Evolutionary conservation across 176 grass and related monocot species (phyloP).

Genomic region (Tuctoria greenei): DNA sequence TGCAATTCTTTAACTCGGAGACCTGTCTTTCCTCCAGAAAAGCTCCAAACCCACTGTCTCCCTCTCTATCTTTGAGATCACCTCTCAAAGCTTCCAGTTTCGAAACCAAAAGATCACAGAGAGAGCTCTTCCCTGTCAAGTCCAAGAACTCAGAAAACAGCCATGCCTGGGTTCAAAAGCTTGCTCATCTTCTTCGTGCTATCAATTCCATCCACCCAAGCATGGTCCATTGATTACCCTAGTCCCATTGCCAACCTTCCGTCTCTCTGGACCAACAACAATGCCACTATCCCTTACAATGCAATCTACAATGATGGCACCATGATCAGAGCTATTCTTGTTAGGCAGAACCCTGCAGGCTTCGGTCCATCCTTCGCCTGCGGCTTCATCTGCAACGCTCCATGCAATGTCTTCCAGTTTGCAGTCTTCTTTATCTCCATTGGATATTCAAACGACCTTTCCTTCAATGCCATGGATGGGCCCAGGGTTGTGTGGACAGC

Average conservation of each 20-base stretch:
- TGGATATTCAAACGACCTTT: not conserved
- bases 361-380: slow-evolving; percentile 45
- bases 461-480: not conserved
- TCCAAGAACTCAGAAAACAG: slow-evolving; percentile 26
- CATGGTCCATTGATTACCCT: slow-evolving; percentile 54
- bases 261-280: slow-evolving; percentile 44
- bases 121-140: slow-evolving; percentile 18
- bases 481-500: slow-evolving; percentile 58
- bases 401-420: slow-evolving; percentile 53
- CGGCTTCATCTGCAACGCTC: slow-evolving; percentile 50
- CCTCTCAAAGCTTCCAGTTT: slow-evolving; percentile 9
- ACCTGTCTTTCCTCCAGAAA: slow-evolving; percentile 29
- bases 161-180: slow-evolving; percentile 31
- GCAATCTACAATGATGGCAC: slow-evolving; percentile 14
- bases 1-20: slow-evolving; percentile 22
- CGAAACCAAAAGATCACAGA: slow-evolving; percentile 30
- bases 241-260: slow-evolving; percentile 49
- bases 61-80: not conserved
- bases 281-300: slow-evolving; percentile 42
- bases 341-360: slow-evolving; percentile 37
- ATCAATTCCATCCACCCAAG: slow-evolving; percentile 32
- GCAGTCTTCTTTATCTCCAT: slow-evolving; percentile 41
- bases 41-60: not conserved
- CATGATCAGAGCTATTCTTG: slow-evolving; percentile 38
- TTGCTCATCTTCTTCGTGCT: slow-evolving; percentile 31